Base-by-base conservation (phyloP, 108 stramenopile genomes). In the Stephanodiscus minutulus region DNA sequence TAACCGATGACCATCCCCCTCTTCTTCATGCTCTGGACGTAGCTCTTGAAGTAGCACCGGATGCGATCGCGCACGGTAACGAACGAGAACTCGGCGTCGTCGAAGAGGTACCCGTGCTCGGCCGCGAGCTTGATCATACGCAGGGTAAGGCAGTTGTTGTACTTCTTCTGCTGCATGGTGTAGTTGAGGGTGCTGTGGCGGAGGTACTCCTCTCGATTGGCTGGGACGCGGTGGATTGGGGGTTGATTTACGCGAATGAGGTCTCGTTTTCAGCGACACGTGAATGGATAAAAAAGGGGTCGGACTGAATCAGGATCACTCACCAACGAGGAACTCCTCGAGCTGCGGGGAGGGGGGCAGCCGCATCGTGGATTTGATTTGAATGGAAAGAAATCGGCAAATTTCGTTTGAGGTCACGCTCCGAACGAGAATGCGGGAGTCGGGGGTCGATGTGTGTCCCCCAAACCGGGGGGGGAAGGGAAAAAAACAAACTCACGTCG, bases 11-110 rank as follows among this genome's bases (percentile, higher is more conserved):
- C 83, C 20, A 88, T 41, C 7, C 93, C 93, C 31, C 87, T 72
- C 64, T 94, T 94, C 50, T 91, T 84, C 64, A 86, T 88, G 12
- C 85, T 86, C 59, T 94, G 93, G 0, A 94, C 93, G 62, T 91
- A 94, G 24, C 76, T 79, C 83, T 94, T 94, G 78, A 87, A 94
- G 73, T 94, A 94, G 77, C 93, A 94, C 9, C 93, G 84, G 61
- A 94, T 94, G 18, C 93, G 80, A 82, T 94, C 93, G 10, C 93
- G 86, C 44, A 94, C 89, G 28, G 91, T 82, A 9, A 90, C 89
- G 85, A 94, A 94, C 66, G 87, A 86, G 72, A 94, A 94, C 49
- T 89, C 91, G 3, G 86, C 66, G 3, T 81, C 86, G 70, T 94
- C 88, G 70, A 94, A 94, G 27, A 74, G 68, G 49, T 91, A 91